These are phyloP conservation scores for Aspergillus aculeatinus DNA, from an alignment of 2,329 filamentous ascomycete species.

Conservation along the genomic window DNA sequence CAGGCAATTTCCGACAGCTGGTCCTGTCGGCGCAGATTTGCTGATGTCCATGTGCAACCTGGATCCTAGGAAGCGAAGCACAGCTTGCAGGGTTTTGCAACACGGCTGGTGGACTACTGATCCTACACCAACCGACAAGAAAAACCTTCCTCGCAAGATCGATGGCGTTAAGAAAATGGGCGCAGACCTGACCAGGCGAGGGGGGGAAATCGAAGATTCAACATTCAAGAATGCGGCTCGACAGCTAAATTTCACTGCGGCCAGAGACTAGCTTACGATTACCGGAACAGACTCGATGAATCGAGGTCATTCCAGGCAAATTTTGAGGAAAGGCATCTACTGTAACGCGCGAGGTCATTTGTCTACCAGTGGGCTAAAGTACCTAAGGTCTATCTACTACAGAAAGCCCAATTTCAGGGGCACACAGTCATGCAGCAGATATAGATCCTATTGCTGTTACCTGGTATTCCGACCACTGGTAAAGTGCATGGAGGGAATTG, in stretches of 20 bases:
- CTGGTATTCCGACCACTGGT: too few species aligned
- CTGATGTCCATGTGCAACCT: conserved; percentile 80
- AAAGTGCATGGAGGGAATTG: too few species aligned
- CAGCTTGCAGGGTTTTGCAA: conserved; percentile 71
- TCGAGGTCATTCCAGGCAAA: not conserved
- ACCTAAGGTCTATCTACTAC: too few species aligned
- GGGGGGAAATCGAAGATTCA: conserved; percentile 68
- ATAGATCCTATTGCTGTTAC: too few species aligned
- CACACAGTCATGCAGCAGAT: too few species aligned
- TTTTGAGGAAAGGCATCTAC: not conserved
- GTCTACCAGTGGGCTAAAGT: too few species aligned
- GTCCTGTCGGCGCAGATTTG: conserved; percentile 79
- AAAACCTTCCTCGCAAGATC: conserved; percentile 75
- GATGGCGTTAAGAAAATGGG: conserved; percentile 73
- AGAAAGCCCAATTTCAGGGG: too few species aligned
- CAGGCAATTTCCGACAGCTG: conserved; percentile 74
- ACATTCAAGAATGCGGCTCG: conserved; percentile 71
- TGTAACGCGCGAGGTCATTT: not conserved
- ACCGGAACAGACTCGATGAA: not conserved
- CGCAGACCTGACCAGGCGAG: conserved; percentile 75
- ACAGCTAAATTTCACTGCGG: conserved; percentile 72
- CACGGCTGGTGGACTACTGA: conserved; percentile 85
- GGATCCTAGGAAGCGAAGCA: conserved; percentile 82
- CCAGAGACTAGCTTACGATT: conserved; percentile 8
- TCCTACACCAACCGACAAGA: conserved; percentile 77